phyloP scores from a whole-genome alignment of 1,284 basidiomycete genomes.

The Fomitopsis betulina region DNA sequence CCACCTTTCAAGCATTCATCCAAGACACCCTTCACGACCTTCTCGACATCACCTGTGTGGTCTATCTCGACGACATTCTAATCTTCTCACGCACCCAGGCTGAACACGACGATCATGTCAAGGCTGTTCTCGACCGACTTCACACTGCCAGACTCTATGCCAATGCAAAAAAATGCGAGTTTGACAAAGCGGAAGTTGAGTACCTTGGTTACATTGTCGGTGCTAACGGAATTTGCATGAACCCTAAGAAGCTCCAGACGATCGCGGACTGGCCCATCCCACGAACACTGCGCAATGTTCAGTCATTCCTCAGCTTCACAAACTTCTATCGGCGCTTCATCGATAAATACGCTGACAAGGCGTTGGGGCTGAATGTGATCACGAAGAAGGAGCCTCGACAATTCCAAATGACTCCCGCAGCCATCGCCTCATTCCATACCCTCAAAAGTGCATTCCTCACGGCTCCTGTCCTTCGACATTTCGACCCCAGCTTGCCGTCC shows the following conservation, averaged over 20 bases:
- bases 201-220: conserved; percentile 39
- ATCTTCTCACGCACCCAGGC: conserved; percentile 16
- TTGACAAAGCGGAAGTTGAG: conserved; percentile 27
- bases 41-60: conserved; percentile 10
- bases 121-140: not conserved
- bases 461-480: conserved; percentile 28
- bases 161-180: conserved; percentile 36
- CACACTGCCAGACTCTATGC: not conserved
- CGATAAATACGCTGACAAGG: conserved; percentile 26
- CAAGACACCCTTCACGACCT: conserved; percentile 1
- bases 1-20: conserved; percentile 11
- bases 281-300: conserved; percentile 22
- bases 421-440: conserved; percentile 2
- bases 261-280: conserved; percentile 37
- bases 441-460: not conserved
- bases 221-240: conserved; percentile 31
- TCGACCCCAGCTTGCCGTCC: conserved; percentile 16
- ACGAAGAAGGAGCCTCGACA: no score
- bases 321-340: conserved; percentile 41
- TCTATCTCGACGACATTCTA: conserved; percentile 26
- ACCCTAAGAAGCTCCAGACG: conserved; percentile 33
- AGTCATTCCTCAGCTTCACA: conserved; percentile 30
- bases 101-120: conserved; percentile 24
- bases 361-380: conserved; percentile 14
- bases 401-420: conserved; percentile 18